Percentiles rank a stretch among this genome's conserved stretches.
These are phyloP conservation scores for Hypoxylon subgilvum DNA, from an alignment of 495 filamentous ascomycete genomes.

Conservation along the genomic window DNA sequence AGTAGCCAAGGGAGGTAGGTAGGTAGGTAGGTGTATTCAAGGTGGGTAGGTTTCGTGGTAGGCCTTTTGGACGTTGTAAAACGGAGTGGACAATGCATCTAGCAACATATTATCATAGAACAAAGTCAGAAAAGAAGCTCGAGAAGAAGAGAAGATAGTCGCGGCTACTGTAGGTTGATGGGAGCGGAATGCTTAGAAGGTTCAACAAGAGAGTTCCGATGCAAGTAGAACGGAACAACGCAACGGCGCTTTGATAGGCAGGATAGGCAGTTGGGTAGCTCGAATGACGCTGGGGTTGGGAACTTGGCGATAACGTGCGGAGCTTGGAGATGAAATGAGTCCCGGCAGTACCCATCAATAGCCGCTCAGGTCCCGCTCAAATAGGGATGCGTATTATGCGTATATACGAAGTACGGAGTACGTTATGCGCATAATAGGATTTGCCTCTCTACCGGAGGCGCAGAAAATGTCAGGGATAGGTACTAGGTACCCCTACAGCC, in stretches of 20 bases:
- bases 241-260: neutral
- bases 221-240: neutral
- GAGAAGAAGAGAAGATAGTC: conserved; percentile 6
- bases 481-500: too few species aligned
- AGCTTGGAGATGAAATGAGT: conserved; percentile 5
- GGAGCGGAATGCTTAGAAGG: conserved; percentile 20
- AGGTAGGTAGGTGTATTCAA: neutral
- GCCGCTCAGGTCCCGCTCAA: conserved; percentile 9
- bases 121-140: neutral
- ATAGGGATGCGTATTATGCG: too few species aligned
- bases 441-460: too few species aligned
- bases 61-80: neutral
- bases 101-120: neutral
- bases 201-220: conserved; percentile 14
- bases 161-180: conserved; percentile 37
- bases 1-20: conserved; percentile 6
- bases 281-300: conserved; percentile 11
- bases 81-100: conserved; percentile 5
- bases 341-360: conserved; percentile 35
- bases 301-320: conserved; percentile 27
- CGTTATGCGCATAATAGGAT: too few species aligned
- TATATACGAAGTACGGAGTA: too few species aligned
- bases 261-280: neutral
- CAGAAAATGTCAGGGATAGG: too few species aligned
- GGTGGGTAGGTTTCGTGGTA: conserved; percentile 10